These are phyloP conservation scores for Debaryomyces fabryi DNA, from an alignment of 1,139 yeast species.

Conservation along the genomic window DNA sequence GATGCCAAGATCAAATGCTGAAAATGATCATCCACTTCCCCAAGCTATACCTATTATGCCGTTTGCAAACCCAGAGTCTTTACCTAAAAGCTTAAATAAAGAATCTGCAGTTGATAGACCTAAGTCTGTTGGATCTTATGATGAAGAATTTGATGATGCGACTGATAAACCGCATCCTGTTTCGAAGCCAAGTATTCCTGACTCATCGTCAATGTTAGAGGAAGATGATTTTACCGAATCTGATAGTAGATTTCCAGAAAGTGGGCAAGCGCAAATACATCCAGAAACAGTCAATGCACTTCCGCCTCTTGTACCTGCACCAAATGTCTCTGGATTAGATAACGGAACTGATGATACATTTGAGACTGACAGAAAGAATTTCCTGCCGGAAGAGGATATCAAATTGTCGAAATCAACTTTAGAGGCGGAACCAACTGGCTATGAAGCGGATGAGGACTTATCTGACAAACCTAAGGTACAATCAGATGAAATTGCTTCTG, in stretches of 20 bases:
- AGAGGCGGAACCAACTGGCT: slow-evolving; percentile 42
- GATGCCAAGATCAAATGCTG: slow-evolving; percentile 15
- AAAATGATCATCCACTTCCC: slow-evolving; percentile 18
- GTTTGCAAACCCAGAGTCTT: slow-evolving; percentile 36
- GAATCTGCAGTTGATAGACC: not conserved
- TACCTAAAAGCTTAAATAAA: slow-evolving; percentile 14
- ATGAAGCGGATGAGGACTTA: slow-evolving; percentile 49
- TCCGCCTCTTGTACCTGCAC: slow-evolving; percentile 1
- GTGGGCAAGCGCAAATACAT: slow-evolving; percentile 12
- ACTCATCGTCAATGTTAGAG: slow-evolving; percentile 34
- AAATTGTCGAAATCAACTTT: slow-evolving; percentile 14
- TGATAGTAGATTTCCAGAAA: slow-evolving; percentile 13
- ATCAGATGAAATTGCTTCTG: slow-evolving; percentile 13
- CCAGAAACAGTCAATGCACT: slow-evolving; percentile 1
- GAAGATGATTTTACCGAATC: slow-evolving; percentile 32
- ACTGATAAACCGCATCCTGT: not conserved
- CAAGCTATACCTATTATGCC: slow-evolving; percentile 57
- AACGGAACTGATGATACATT: slow-evolving; percentile 21
- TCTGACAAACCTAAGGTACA: slow-evolving; percentile 31
- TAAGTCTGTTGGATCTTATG: slow-evolving; percentile 5
- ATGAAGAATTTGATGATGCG: slow-evolving; percentile 10
- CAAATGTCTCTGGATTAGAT: slow-evolving; percentile 17
- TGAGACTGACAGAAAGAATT: slow-evolving; percentile 3
- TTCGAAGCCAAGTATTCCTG: slow-evolving; percentile 14
- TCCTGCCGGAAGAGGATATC: slow-evolving; percentile 13